A percentile compares a stretch with the other conserved stretches of the same genome.
Conservation (phyloP, 306 rosid species). For the Luffa acutangula region DNA sequence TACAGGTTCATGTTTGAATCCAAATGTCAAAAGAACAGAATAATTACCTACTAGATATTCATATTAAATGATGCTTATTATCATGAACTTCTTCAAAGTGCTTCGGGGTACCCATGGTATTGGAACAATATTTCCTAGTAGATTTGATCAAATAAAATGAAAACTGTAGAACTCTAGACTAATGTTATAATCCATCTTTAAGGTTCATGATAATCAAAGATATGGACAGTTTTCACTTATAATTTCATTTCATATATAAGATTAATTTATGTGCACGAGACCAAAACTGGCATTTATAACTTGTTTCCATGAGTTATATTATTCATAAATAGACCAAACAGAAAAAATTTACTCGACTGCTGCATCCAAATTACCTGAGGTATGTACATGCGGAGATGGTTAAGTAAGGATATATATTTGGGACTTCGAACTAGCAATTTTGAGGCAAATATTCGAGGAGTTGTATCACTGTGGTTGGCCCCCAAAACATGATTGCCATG, state of each 20-base stretch:
- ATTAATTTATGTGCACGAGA: neutral
- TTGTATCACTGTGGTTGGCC: slow-evolving; percentile 56
- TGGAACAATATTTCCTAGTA: neutral
- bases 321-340: neutral
- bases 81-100: neutral
- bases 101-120: neutral
- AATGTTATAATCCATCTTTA: neutral
- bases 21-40: neutral
- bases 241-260: neutral
- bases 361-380: slow-evolving; percentile 62
- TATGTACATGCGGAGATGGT: slow-evolving; percentile 86
- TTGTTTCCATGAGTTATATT: neutral
- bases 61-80: neutral
- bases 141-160: neutral
- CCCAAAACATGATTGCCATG: slow-evolving; percentile 73
- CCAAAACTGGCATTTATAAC: neutral
- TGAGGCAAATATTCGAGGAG: slow-evolving; percentile 69
- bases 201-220: neutral
- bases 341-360: neutral
- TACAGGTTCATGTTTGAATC: neutral
- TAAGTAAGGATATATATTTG: slow-evolving; percentile 89
- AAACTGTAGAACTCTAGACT: neutral
- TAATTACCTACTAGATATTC: neutral
- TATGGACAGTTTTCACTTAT: neutral
- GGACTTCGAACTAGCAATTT: slow-evolving; percentile 93